These are phyloP conservation scores for Fusarium sp. DNA, from an alignment of 2,329 filamentous ascomycete species.

Conservation along the genomic window DNA sequence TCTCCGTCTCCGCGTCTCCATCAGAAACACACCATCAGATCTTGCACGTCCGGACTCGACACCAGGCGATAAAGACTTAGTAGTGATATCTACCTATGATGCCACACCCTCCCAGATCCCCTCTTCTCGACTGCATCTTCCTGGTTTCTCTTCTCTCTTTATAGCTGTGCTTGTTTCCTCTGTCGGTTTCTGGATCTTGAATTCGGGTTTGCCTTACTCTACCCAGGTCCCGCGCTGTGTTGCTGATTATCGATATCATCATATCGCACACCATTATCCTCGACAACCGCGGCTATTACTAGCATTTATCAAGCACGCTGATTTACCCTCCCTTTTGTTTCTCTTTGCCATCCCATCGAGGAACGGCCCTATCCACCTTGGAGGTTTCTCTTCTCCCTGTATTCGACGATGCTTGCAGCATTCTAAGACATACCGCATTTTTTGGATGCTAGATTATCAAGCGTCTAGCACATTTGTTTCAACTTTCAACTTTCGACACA, in stretches of 20 bases:
- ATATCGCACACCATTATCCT: conserved; percentile 1
- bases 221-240: conserved; percentile 25
- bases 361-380: conserved; percentile 12
- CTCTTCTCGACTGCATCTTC: conserved; percentile 14
- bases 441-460: conserved; percentile 24
- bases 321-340: conserved; percentile 14
- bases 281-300: conserved; percentile 14
- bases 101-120: conserved; percentile 28
- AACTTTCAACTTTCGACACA: conserved; percentile 16
- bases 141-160: conserved; percentile 11
- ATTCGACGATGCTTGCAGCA: conserved; percentile 34
- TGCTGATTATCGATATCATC: conserved; percentile 35
- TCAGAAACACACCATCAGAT: conserved; percentile 36
- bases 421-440: conserved; percentile 21
- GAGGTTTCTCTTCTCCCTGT: conserved; percentile 23
- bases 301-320: conserved; percentile 28
- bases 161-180: conserved; percentile 15
- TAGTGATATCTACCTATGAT: conserved; percentile 24
- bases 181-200: conserved; percentile 12
- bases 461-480: conserved; percentile 1
- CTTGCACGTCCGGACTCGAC: conserved; percentile 23
- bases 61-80: neutral
- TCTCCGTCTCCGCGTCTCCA: conserved; percentile 34
- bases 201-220: conserved; percentile 26
- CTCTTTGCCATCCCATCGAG: conserved; percentile 20